A percentile compares a stretch with the other conserved stretches of the same genome.
Evolutionary conservation across 306 rosid genomes (phyloP).

Genomic region (Fagus crenata): DNA sequence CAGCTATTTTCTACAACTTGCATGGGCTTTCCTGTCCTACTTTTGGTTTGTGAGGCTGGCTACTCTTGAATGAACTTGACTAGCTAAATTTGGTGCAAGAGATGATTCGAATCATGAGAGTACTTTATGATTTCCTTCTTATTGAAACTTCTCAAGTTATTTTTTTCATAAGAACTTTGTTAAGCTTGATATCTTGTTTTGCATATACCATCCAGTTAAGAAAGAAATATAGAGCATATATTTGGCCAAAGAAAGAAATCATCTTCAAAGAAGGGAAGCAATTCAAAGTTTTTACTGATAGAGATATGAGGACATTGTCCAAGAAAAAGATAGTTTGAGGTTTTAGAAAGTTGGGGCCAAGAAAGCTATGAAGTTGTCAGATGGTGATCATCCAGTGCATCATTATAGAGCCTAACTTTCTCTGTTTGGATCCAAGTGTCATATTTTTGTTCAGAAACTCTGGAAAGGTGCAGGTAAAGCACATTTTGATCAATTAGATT

Average conservation of each 20-base stretch:
- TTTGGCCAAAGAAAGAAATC: conserved; percentile 98
- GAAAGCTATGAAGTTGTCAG: conserved; percentile 93
- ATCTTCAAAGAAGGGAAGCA: conserved; percentile 87
- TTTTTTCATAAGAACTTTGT: conserved; percentile 52
- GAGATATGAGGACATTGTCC: conserved; percentile 88
- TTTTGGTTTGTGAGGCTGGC: conserved; percentile 47
- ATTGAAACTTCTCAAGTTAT: conserved; percentile 30
- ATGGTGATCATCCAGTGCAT: conserved; percentile 87
- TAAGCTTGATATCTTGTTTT: conserved; percentile 89
- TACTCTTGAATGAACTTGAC: conserved; percentile 25
- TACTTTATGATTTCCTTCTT: conserved; percentile 37
- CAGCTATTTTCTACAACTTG: conserved; percentile 48
- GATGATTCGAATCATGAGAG: conserved; percentile 43
- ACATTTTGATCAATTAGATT: conserved; percentile 65
- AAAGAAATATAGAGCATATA: conserved; percentile 95
- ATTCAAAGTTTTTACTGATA: conserved; percentile 74
- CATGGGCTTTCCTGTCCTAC: conserved; percentile 48
- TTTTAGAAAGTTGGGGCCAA: conserved; percentile 91
- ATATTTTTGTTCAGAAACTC: conserved; percentile 76
- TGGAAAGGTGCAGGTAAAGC: conserved; percentile 94
- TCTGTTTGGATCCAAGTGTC: conserved; percentile 81
- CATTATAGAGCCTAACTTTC: conserved; percentile 70
- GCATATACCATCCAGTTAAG: conserved; percentile 97
- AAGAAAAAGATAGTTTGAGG: conserved; percentile 82
- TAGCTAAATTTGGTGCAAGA: conserved; percentile 38